Evolutionary conservation across 2,329 filamentous ascomycete genomes (phyloP).

Genomic region (Hypoxylon sp.): DNA sequence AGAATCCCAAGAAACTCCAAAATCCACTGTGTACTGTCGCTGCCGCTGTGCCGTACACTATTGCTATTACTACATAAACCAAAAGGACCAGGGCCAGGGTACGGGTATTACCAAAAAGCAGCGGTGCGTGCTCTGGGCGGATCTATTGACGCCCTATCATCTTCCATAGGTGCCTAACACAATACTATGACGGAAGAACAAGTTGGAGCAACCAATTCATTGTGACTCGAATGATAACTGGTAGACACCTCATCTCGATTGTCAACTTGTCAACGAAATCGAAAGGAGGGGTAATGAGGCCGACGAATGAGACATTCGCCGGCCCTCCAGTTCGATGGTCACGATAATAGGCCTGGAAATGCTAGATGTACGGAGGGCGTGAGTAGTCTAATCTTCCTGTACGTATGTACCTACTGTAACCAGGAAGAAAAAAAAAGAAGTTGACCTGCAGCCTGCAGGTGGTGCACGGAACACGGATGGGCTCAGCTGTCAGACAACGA

Average conservation of each 20-base stretch:
- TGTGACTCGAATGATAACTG: conserved; percentile 35
- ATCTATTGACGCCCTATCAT: conserved; percentile 39
- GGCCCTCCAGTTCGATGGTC: conserved; percentile 41
- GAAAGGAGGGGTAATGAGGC: conserved; percentile 34
- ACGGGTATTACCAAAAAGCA: conserved; percentile 27
- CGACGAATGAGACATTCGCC: conserved; percentile 35
- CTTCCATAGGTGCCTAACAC: conserved; percentile 43
- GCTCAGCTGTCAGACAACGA: conserved; percentile 32
- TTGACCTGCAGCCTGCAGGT: conserved; percentile 39
- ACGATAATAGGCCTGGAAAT: conserved; percentile 25
- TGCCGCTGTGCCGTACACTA: conserved; percentile 32
- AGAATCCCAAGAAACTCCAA: conserved; percentile 36
- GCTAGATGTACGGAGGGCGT: conserved; percentile 41
- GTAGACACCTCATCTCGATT: conserved; percentile 33
- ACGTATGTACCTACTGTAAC: conserved; percentile 17
- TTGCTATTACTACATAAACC: conserved; percentile 34
- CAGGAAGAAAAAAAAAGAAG: conserved; percentile 23
- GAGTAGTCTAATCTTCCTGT: conserved; percentile 32
- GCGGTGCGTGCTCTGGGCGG: conserved; percentile 35
- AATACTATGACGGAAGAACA: conserved; percentile 37
- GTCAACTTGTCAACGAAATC: conserved; percentile 30
- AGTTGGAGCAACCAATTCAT: conserved; percentile 38
- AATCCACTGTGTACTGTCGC: conserved; percentile 11
- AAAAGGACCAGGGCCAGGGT: conserved; percentile 19
- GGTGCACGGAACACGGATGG: conserved; percentile 39